These are phyloP conservation scores for Rhizopus sp. DNA, from an alignment of 371 early-diverging fungal species.

Conservation along the genomic window DNA sequence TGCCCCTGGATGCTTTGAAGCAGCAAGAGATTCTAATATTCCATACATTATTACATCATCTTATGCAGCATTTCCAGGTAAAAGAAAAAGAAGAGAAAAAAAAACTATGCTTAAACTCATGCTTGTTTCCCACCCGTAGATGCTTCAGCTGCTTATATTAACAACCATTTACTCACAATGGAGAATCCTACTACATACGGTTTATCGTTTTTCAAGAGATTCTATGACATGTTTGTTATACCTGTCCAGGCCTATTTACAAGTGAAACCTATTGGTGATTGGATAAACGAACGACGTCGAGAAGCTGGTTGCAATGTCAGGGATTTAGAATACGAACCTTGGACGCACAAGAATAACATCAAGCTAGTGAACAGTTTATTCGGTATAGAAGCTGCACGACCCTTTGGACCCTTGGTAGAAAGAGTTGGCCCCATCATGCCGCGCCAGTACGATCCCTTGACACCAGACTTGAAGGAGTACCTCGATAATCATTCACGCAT, in stretches of 20 bases:
- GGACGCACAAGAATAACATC: constrained; percentile 3
- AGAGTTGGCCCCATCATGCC: constrained; percentile 41
- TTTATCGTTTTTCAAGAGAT: constrained; percentile 14
- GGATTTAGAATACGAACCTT: not conserved
- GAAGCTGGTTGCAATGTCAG: not conserved
- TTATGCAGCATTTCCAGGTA: constrained; percentile 14
- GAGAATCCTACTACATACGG: constrained; percentile 15
- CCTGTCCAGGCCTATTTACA: constrained; percentile 1
- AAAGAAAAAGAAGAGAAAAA: not conserved
- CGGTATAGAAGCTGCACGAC: constrained; percentile 33
- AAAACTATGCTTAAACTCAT: not conserved
- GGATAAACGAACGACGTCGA: not conserved
- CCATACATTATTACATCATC: constrained; percentile 13
- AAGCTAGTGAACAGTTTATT: constrained; percentile 35
- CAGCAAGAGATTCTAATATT: constrained; percentile 12
- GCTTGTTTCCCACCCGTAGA: constrained; percentile 11
- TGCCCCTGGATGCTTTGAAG: constrained; percentile 8
- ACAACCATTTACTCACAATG: constrained; percentile 10
- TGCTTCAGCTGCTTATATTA: constrained; percentile 28
- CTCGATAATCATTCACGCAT: constrained; percentile 24
- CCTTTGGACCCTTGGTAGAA: constrained; percentile 36
- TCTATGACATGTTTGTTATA: constrained; percentile 18
- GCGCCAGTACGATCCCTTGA: constrained; percentile 19
- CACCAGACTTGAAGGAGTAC: constrained; percentile 5
- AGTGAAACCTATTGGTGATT: not conserved